Evolutionary conservation across 1,284 basidiomycete genomes (phyloP).

Genomic region (Fomitopsis schrenkii): DNA sequence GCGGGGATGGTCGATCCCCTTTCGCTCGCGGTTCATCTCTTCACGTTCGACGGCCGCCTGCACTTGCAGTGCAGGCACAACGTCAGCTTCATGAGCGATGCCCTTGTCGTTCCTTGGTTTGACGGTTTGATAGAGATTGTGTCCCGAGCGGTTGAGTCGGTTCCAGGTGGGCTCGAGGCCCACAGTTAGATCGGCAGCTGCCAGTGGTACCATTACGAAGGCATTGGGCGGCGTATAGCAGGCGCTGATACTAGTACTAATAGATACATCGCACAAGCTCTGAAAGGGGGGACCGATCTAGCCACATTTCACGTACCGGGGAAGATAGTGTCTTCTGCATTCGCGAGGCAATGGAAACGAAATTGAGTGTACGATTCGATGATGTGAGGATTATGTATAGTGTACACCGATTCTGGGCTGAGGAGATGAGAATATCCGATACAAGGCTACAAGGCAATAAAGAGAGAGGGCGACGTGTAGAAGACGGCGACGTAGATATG

Average conservation of each 20-base stretch:
- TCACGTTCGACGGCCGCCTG: constrained; percentile 1
- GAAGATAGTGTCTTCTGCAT: no score
- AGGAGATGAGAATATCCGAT: not conserved
- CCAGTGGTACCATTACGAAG: no score
- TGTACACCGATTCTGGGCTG: not conserved
- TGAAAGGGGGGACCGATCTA: no score
- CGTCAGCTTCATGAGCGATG: not conserved
- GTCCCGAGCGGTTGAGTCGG: no score
- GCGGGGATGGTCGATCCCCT: not conserved
- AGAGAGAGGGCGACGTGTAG: not conserved
- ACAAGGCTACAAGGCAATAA: not conserved
- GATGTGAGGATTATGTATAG: not conserved
- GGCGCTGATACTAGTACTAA: no score
- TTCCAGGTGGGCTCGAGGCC: no score
- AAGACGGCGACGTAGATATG: not conserved
- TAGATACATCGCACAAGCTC: no score
- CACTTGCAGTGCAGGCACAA: constrained; percentile 1
- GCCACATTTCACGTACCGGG: no score
- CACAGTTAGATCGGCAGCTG: no score
- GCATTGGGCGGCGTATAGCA: no score
- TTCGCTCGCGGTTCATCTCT: not conserved
- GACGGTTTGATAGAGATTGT: no score
- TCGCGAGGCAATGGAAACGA: no score
- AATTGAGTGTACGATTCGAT: not conserved
- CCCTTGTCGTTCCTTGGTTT: not conserved